Percentiles rank a stretch among this genome's conserved stretches.
These are phyloP conservation scores for Syzygium aromaticum DNA, from an alignment of 345 rosid genomes.

Conservation along the genomic window DNA sequence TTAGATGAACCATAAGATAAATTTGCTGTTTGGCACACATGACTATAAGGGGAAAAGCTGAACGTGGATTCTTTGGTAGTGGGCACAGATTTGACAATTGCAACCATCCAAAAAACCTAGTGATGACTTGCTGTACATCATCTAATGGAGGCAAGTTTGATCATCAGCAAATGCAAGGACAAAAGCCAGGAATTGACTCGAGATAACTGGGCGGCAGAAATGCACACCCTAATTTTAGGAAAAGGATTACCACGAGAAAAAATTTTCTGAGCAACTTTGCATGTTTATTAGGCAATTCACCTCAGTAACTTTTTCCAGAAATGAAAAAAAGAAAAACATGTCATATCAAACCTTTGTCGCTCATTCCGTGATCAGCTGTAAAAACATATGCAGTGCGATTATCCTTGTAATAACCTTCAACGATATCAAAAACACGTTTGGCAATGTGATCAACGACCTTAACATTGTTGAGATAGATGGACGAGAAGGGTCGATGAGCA, in stretches of 20 bases:
- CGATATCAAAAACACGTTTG: conserved; percentile 55
- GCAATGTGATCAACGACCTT: conserved; percentile 93
- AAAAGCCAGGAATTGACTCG: not conserved
- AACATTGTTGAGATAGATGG: conserved; percentile 91
- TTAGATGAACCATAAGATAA: not conserved
- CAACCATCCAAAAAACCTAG: not conserved
- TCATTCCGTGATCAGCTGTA: conserved; percentile 98
- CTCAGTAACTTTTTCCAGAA: not conserved
- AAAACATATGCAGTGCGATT: conserved; percentile 80
- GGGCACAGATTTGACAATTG: not conserved
- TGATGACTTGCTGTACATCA: not conserved
- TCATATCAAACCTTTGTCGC: conserved; percentile 68
- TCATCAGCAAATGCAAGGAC: not conserved
- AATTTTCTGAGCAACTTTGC: not conserved
- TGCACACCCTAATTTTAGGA: not conserved
- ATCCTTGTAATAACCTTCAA: conserved; percentile 85
- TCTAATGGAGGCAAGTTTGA: not conserved
- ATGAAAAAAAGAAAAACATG: not conserved
- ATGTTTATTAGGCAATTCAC: not conserved
- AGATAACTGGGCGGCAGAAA: not conserved
- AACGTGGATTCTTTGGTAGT: not conserved
- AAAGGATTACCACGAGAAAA: not conserved
- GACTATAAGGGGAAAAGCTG: not conserved
- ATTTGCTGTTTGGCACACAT: not conserved
- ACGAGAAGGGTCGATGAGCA: conserved; percentile 91